phyloP scores from a whole-genome alignment of 2,329 filamentous ascomycete species.

The Fusarium domesticum region DNA sequence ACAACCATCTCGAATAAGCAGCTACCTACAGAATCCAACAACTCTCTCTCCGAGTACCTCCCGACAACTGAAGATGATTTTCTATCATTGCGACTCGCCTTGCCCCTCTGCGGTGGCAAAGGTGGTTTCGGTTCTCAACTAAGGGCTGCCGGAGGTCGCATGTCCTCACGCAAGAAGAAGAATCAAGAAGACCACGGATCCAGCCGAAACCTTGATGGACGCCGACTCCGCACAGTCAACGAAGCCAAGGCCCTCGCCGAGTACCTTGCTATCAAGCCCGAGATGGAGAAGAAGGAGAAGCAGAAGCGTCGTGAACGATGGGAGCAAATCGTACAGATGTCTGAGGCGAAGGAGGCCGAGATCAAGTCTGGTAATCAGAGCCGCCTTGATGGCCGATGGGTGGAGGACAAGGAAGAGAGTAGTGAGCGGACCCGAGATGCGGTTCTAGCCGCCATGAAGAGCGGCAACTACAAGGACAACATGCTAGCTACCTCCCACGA shows the following conservation, averaged over 20 bases:
- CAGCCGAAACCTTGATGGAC: constrained; percentile 88
- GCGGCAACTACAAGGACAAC: constrained; percentile 61
- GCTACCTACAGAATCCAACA: constrained; percentile 52
- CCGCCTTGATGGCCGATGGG: constrained; percentile 84
- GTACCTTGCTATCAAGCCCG: constrained; percentile 91
- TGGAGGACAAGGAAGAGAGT: constrained; percentile 90
- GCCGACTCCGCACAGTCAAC: constrained; percentile 83
- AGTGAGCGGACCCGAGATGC: constrained; percentile 78
- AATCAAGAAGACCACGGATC: constrained; percentile 84
- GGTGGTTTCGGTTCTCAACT: constrained; percentile 97
- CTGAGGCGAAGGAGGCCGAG: constrained; percentile 81
- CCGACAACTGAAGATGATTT: constrained; percentile 59
- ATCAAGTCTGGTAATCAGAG: constrained; percentile 70
- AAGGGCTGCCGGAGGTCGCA: constrained; percentile 92
- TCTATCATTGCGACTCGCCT: constrained; percentile 75
- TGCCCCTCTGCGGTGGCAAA: constrained; percentile 85
- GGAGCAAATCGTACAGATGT: constrained; percentile 82
- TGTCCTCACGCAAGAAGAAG: constrained; percentile 92
- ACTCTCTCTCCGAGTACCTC: constrained; percentile 61
- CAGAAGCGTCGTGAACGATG: constrained; percentile 80
- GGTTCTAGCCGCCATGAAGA: constrained; percentile 67
- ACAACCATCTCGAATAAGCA: constrained; percentile 78
- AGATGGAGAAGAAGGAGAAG: constrained; percentile 94
- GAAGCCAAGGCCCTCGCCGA: constrained; percentile 95
- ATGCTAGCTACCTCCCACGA: constrained; percentile 50